phyloP scores from a whole-genome alignment of 495 filamentous ascomycete species.

The Aspergillus sclerotiicarbonarius region DNA sequence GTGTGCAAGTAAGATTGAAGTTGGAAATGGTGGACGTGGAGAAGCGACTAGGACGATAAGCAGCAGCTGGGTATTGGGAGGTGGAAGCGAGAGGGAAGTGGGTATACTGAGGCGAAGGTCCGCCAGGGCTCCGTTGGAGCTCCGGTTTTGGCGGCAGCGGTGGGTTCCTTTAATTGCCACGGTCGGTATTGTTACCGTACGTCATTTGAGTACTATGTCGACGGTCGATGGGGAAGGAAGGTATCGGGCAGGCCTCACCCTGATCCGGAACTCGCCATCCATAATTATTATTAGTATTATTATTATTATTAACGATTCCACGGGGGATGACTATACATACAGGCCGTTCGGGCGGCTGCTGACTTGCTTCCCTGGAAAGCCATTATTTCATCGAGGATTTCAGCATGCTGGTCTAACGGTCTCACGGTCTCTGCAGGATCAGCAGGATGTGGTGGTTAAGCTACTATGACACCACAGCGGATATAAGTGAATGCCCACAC shows the following conservation, averaged over 20 bases:
- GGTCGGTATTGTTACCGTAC: no score
- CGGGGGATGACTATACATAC: neutral
- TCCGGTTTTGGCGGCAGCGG: neutral
- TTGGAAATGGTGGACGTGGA: no score
- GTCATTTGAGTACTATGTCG: no score
- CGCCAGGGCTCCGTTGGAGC: constrained; percentile 4
- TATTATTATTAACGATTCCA: no score
- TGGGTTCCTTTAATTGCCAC: neutral
- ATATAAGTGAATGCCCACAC: neutral
- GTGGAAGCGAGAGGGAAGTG: neutral
- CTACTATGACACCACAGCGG: neutral
- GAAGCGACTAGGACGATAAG: neutral
- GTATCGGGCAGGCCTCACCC: no score
- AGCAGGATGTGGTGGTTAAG: neutral
- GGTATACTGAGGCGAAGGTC: neutral
- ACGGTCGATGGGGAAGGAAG: no score
- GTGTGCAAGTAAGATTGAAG: neutral
- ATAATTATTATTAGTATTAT: no score
- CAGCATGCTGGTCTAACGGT: neutral
- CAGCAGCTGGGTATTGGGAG: neutral
- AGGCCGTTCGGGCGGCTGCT: neutral
- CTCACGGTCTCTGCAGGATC: neutral
- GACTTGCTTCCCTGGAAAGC: neutral
- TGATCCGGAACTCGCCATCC: no score
- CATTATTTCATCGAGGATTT: no score